These are phyloP conservation scores for Kodamaea neixiangensis DNA, from an alignment of 805 yeast genomes.

Conservation along the genomic window DNA sequence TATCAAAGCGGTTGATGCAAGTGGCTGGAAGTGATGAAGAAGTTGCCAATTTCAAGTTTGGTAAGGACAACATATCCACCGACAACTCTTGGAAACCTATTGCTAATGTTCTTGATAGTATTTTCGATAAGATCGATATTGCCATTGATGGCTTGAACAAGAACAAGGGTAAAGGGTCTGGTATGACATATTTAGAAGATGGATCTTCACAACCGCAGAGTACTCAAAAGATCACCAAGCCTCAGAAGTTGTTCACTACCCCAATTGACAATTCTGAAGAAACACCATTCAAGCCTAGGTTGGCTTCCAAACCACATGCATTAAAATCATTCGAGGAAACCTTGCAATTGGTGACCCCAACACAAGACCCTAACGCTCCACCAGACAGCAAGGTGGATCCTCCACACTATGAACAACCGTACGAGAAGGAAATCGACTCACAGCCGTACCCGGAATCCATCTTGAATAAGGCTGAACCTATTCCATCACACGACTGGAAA, in stretches of 20 bases:
- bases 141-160: conserved; percentile 51
- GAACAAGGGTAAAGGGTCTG: conserved; percentile 13
- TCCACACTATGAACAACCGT: conserved; percentile 77
- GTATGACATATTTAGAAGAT: conserved; percentile 55
- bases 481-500: conserved; percentile 64
- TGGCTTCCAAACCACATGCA: conserved; percentile 73
- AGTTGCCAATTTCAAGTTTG: conserved; percentile 29
- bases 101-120: conserved; percentile 61
- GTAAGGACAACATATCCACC: conserved; percentile 43
- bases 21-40: conserved; percentile 19
- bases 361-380: conserved; percentile 14
- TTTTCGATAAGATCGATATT: conserved; percentile 77
- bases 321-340: conserved; percentile 53
- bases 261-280: conserved; percentile 68
- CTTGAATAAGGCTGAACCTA: conserved; percentile 40
- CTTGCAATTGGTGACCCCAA: conserved; percentile 34
- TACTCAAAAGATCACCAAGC: conserved; percentile 50
- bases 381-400: conserved; percentile 32
- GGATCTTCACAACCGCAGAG: conserved; percentile 10
- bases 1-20: conserved; percentile 50
- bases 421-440: conserved; percentile 67
- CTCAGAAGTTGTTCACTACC: conserved; percentile 61
- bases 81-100: conserved; percentile 61
- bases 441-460: conserved; percentile 69
- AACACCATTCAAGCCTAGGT: conserved; percentile 75